Evolutionary conservation across 345 rosid genomes (phyloP).

Genomic region (Gossypium herbaceum): DNA sequence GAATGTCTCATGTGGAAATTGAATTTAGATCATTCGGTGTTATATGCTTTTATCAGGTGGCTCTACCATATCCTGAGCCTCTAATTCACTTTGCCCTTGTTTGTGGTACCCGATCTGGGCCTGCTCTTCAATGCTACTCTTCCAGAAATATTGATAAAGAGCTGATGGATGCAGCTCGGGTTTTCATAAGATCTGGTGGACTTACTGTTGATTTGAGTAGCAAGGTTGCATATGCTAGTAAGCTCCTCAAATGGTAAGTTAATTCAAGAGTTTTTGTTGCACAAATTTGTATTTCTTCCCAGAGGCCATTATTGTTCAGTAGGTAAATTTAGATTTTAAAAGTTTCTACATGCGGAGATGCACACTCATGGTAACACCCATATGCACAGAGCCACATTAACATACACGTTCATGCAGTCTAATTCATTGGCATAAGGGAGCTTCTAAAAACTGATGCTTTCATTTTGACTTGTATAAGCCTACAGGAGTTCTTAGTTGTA

Average conservation of each 20-base stretch:
- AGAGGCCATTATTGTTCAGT: not conserved
- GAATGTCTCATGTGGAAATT: not conserved
- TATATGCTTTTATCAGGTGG: conserved; percentile 35
- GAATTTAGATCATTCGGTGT: not conserved
- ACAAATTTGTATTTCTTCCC: not conserved
- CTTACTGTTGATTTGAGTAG: conserved; percentile 47
- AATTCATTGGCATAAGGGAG: not conserved
- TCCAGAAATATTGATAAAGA: conserved; percentile 73
- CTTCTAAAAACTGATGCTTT: not conserved
- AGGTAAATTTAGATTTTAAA: not conserved
- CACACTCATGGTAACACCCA: not conserved
- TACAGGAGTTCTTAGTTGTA: not conserved
- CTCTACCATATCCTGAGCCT: conserved; percentile 68
- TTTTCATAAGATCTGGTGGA: conserved; percentile 68
- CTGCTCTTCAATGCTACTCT: conserved; percentile 67
- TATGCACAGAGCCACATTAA: not conserved
- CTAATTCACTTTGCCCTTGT: conserved; percentile 72
- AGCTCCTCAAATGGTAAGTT: conserved; percentile 69
- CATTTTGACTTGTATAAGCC: not conserved
- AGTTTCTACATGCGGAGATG: not conserved
- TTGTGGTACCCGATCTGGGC: conserved; percentile 78
- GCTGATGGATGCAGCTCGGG: conserved; percentile 64
- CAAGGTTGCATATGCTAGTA: conserved; percentile 52
- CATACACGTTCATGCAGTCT: not conserved
- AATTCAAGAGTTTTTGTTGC: not conserved